Percentiles rank a stretch among this genome's conserved stretches.
Conservation (phyloP, 176 grass and related monocot species). For the Tuctoria greenei region DNA sequence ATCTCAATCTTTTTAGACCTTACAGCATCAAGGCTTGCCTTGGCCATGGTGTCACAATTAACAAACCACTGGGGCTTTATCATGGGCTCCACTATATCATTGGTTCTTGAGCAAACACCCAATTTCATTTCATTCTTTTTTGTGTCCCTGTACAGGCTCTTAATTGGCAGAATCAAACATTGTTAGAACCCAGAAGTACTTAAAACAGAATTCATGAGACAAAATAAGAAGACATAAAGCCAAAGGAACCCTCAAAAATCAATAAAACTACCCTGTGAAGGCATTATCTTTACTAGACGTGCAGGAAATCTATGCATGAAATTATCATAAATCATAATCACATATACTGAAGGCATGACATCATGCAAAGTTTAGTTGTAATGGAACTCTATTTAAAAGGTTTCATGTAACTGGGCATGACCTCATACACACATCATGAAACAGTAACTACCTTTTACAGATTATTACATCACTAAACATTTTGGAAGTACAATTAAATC, state of each 20-base stretch:
- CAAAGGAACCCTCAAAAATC: neutral
- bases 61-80: slow-evolving; percentile 94
- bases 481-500: neutral
- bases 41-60: slow-evolving; percentile 80
- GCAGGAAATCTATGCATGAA: slow-evolving; percentile 5
- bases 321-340: slow-evolving; percentile 2
- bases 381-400: neutral
- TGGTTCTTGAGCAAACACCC: slow-evolving; percentile 83
- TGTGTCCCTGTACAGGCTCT: slow-evolving; percentile 76
- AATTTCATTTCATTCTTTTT: slow-evolving; percentile 96
- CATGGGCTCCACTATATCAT: slow-evolving; percentile 85
- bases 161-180: slow-evolving; percentile 35
- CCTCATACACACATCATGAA: neutral
- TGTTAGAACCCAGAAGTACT: slow-evolving; percentile 13
- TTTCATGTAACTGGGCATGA: neutral
- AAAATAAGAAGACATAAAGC: neutral
- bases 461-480: neutral
- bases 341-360: neutral
- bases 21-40: slow-evolving; percentile 72
- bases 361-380: neutral
- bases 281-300: neutral
- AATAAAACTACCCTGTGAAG: neutral
- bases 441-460: slow-evolving; percentile 1
- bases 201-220: neutral
- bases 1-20: slow-evolving; percentile 81